Evolutionary conservation across 176 grass and related monocot genomes (phyloP).

Genomic region (Panicum miliaceum): DNA sequence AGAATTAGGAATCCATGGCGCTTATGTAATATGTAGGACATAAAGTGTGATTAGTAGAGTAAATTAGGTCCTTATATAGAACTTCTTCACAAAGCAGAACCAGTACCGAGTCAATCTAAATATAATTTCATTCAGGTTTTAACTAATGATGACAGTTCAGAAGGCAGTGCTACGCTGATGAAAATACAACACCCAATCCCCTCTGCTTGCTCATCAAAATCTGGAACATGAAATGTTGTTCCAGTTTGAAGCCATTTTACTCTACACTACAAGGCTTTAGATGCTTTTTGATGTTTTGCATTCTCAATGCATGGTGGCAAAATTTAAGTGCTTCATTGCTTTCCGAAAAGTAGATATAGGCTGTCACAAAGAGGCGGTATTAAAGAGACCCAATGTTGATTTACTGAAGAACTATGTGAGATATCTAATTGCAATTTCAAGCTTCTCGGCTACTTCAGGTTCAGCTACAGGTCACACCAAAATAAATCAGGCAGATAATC

Average conservation of each 20-base stretch:
- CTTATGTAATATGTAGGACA: background rate
- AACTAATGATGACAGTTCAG: background rate
- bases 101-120: background rate
- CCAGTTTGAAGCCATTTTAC: conserved; percentile 5
- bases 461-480: background rate
- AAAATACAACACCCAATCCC: background rate
- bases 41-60: conserved; percentile 23
- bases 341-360: too few relatives aligned
- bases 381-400: background rate
- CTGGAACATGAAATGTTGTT: background rate
- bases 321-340: background rate
- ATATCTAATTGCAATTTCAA: conserved; percentile 26
- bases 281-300: background rate
- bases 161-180: background rate
- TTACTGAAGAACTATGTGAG: background rate
- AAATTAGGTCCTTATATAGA: conserved; percentile 18
- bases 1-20: background rate
- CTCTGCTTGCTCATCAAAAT: conserved; percentile 21
- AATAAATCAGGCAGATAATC: background rate
- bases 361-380: too few relatives aligned
- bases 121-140: conserved; percentile 13
- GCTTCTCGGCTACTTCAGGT: background rate
- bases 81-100: conserved; percentile 17
- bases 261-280: background rate
- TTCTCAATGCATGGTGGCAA: background rate